Evolutionary conservation across 768 basidiomycete species (phyloP).

Genomic region (Pleurotus citrinopileatus): DNA sequence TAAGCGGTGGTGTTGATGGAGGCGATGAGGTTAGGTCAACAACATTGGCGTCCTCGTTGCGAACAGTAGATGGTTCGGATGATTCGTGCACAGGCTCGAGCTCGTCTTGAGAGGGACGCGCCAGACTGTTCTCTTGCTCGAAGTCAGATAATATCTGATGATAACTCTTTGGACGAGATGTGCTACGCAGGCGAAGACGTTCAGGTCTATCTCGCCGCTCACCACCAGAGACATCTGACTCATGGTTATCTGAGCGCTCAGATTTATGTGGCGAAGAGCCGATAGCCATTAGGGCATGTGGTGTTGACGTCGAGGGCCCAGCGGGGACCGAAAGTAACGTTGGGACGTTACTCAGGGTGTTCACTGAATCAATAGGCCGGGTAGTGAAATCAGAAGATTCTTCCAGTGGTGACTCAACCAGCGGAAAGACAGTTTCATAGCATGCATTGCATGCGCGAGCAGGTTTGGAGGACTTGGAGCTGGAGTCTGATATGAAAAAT

Average conservation of each 20-base stretch:
- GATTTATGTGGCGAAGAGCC: slow-evolving; percentile 16
- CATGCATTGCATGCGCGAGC: slow-evolving; percentile 85
- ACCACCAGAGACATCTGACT: not conserved
- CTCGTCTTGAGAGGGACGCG: not conserved
- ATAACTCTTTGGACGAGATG: slow-evolving; percentile 58
- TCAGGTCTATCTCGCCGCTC: slow-evolving; percentile 20
- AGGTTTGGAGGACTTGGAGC: slow-evolving; percentile 47
- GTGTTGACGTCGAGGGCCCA: slow-evolving; percentile 33
- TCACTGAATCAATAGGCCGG: slow-evolving; percentile 34
- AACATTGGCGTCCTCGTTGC: not conserved
- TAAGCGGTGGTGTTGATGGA: slow-evolving; percentile 24
- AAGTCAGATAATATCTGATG: slow-evolving; percentile 69
- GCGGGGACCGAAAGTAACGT: slow-evolving; percentile 58
- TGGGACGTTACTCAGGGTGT: slow-evolving; percentile 51
- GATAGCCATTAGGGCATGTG: slow-evolving; percentile 50
- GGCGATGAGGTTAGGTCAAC: slow-evolving; percentile 9
- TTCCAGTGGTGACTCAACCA: slow-evolving; percentile 35
- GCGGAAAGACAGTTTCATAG: slow-evolving; percentile 82
- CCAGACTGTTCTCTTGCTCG: slow-evolving; percentile 19
- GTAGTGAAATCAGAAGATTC: slow-evolving; percentile 11
- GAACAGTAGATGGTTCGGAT: not conserved
- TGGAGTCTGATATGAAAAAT: slow-evolving; percentile 72
- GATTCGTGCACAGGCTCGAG: slow-evolving; percentile 7
- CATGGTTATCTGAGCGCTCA: slow-evolving; percentile 5
- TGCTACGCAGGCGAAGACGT: slow-evolving; percentile 30